Base-by-base conservation (phyloP, 2,329 filamentous ascomycete species). In the Paraconiothyrium sp. region DNA sequence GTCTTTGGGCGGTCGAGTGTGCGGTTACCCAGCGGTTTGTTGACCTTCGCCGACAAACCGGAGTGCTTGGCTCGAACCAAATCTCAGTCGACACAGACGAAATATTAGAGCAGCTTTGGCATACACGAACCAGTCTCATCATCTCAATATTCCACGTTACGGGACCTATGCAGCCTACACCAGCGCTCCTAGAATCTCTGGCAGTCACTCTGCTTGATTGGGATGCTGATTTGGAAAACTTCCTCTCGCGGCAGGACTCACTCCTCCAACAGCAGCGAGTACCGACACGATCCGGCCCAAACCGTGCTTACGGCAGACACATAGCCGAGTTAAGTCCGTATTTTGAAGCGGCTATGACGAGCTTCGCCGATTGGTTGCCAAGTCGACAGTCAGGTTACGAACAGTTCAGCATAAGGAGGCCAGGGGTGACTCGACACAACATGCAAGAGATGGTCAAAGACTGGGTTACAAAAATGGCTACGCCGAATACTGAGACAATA, bases 21-120 rank as follows among this genome's bases (percentile, higher is more conserved):
- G 74, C 75, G 9, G 60, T 78, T 11, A 73, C 72, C 39, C 76
- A 78, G 61, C 74, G 75, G 49, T 72, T 74, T 62, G 72, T 78
- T n/a, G 75, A 78, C 62, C 67, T 72, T 54, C 70, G 70, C 22
- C 67, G 67, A 39, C 61, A 69, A 34, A 59, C 52, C 46, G 62
- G 59, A 44, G 54, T 61, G 47, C 35, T 63, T 30, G 59, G 58
- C 41, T 61, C 56, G 16, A 59, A 57, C 24, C 59, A 57, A 9
- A n/a, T 59, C 34, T 55, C 37, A 0, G 44, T 59, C 43, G 68
- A 71, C 49, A 64, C 61, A 14, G 71, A 73, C 58, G 71, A 72
- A 56, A 68, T 60, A 14, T 46, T 73, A 13, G 68, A 73, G 24
- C 62, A 67, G 39, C 54, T 72, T 4, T 65, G 63, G 57, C 69